Evolutionary conservation across 148 eudicot genomes (phyloP).

Genomic region (Dianthus caryophyllus): DNA sequence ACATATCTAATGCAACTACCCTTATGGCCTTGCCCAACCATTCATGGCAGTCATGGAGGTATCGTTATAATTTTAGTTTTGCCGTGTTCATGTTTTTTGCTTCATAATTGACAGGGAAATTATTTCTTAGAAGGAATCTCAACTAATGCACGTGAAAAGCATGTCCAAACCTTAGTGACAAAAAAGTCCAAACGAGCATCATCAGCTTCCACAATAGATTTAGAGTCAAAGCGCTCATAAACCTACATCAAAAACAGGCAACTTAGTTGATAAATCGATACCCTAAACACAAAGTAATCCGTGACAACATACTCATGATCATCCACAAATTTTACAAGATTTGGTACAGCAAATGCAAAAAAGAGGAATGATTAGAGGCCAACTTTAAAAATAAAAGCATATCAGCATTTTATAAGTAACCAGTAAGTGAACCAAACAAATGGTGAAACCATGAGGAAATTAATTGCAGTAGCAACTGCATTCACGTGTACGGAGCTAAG

Average conservation of each 20-base stretch:
- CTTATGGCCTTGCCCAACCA: too few species aligned
- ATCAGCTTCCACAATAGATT: slow-evolving; percentile 63
- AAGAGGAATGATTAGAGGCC: neutral
- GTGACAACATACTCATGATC: neutral
- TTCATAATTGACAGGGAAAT: neutral
- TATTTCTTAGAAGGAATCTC: neutral
- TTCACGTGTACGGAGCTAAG: too few species aligned
- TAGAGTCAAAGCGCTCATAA: slow-evolving; percentile 74
- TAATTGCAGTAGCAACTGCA: neutral
- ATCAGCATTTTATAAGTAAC: neutral
- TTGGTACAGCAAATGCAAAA: neutral
- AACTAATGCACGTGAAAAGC: neutral
- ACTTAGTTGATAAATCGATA: neutral
- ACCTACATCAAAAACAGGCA: slow-evolving; percentile 39
- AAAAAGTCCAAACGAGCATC: slow-evolving; percentile 81
- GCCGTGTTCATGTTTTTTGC: neutral
- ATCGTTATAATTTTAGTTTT: too few species aligned
- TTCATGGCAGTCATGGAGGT: too few species aligned
- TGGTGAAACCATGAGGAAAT: neutral
- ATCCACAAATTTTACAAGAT: neutral
- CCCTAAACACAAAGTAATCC: neutral
- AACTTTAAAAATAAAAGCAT: neutral
- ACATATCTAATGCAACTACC: too few species aligned
- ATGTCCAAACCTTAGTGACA: slow-evolving; percentile 50
- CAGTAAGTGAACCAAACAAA: neutral